Evolutionary conservation across 1,284 basidiomycete genomes (phyloP).

Genomic region (Tilletia setariae): DNA sequence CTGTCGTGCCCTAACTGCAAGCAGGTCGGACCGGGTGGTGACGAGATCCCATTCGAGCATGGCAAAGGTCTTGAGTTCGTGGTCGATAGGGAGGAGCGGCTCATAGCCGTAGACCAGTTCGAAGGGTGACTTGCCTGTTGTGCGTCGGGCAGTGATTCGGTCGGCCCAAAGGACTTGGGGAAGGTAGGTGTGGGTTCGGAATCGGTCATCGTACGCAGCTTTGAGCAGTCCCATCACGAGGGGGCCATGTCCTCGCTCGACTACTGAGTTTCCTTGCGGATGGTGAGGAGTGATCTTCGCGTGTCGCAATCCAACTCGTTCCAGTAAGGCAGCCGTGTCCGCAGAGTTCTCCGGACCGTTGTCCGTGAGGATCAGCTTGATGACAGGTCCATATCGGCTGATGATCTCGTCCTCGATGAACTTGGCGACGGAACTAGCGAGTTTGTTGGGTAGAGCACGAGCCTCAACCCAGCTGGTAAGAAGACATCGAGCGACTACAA

Average conservation of each 20-base stretch:
- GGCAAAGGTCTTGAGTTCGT: not conserved
- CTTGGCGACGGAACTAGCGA: not conserved
- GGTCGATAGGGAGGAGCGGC: conserved; percentile 1
- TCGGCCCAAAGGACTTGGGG: not conserved
- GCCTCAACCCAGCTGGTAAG: not conserved
- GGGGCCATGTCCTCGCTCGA: not conserved
- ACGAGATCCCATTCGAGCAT: not conserved
- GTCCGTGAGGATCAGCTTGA: not conserved
- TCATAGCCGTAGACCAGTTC: not conserved
- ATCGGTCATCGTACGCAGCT: not conserved
- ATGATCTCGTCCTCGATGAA: conserved; percentile 7
- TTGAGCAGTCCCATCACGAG: not conserved
- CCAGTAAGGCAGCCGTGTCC: not conserved
- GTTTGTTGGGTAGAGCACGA: not conserved
- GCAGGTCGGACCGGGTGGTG: not conserved
- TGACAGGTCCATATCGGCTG: not conserved
- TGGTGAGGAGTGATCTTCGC: not conserved
- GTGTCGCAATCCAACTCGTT: not conserved
- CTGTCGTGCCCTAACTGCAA: not conserved
- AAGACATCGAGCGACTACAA: not conserved
- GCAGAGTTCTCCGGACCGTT: conserved; percentile 1
- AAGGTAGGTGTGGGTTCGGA: not conserved
- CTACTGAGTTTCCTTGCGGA: not conserved
- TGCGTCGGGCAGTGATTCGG: not conserved
- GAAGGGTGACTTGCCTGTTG: not conserved